Evolutionary conservation across 305 asterid species (phyloP).

Genomic region (Plantago rigida): DNA sequence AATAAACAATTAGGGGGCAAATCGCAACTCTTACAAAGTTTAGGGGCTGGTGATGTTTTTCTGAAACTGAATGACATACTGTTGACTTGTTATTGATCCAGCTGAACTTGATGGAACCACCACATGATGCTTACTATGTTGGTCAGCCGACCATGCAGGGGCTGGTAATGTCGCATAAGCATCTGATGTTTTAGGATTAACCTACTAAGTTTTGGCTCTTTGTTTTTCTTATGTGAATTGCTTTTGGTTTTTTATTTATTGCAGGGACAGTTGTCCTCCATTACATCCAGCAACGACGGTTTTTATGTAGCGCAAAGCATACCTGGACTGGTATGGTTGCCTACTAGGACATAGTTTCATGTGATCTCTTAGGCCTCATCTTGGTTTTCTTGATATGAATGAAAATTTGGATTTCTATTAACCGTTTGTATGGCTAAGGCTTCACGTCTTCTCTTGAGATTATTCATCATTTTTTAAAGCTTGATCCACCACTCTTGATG

Average conservation of each 20-base stretch:
- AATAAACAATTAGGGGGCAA: too few species aligned
- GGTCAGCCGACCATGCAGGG: conserved; percentile 68
- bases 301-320: conserved; percentile 59
- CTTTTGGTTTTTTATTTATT: conserved; percentile 21
- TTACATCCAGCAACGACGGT: conserved; percentile 57
- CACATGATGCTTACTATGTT: conserved; percentile 69
- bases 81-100: conserved; percentile 38
- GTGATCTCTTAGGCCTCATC: background rate
- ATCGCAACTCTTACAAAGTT: too few species aligned
- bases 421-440: too few species aligned
- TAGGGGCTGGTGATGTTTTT: too few species aligned
- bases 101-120: conserved; percentile 95
- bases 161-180: conserved; percentile 45
- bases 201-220: conserved; percentile 1
- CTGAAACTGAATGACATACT: conserved; percentile 11
- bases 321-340: conserved; percentile 55
- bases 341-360: conserved; percentile 10
- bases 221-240: background rate
- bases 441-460: too few species aligned
- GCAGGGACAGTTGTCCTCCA: conserved; percentile 65
- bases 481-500: too few species aligned
- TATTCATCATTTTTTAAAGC: too few species aligned
- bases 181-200: conserved; percentile 3
- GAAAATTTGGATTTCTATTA: too few species aligned
- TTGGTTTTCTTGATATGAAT: too few species aligned